Evolutionary conservation across 192 early-diverging fungal species (phyloP), one percentile per base, ranked within the genome.

Genomic region (Funneliformis geosporum): DNA sequence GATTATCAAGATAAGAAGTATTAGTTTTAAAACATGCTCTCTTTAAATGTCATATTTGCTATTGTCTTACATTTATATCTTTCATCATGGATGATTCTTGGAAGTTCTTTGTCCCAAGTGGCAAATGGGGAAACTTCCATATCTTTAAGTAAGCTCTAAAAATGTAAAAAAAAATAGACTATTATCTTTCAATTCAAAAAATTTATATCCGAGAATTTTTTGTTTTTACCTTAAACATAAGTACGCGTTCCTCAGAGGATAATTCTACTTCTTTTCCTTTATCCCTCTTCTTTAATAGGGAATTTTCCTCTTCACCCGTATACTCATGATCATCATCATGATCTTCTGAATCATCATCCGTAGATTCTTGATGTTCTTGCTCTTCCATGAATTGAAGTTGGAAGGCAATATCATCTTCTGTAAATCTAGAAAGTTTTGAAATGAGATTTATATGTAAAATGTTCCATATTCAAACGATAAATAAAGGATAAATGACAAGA

Each of bases 111-210:
- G 55, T 93, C 90, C 89, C 91, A 94, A 7, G 91, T 91, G 28
- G 93, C 87, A 73, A 92, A 96, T 33, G 92, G 94, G n/a, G 87
- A 90, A 23, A 93, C 89, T 21, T 93, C 85, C 40, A 85, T 85
- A 74, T 95, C 94, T 23, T 87, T 85, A 62, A 95, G 82, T 79
- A 95, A 72, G 50, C 83, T 73, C 86, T 90, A 38, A 23, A 43
- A 42, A n/a, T 33, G 21, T 27, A 28, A 75, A 46, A 43, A 23
- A 44, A 38, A 64, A 18, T 1, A 43, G 8, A 50, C 10, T 39
- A 61, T 28, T 38, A 18, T 40, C 33, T 42, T 21, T n/a, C 21
- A 27, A 61, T 4, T n/a, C 14, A 65, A 65, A 33, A 62, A 42
- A n/a, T 44, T 21, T 44, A 28, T 50, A 28, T 10, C 21, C 46